These are phyloP conservation scores for Aspergillus bridgeri DNA, from an alignment of 495 filamentous ascomycete genomes.

Conservation along the genomic window DNA sequence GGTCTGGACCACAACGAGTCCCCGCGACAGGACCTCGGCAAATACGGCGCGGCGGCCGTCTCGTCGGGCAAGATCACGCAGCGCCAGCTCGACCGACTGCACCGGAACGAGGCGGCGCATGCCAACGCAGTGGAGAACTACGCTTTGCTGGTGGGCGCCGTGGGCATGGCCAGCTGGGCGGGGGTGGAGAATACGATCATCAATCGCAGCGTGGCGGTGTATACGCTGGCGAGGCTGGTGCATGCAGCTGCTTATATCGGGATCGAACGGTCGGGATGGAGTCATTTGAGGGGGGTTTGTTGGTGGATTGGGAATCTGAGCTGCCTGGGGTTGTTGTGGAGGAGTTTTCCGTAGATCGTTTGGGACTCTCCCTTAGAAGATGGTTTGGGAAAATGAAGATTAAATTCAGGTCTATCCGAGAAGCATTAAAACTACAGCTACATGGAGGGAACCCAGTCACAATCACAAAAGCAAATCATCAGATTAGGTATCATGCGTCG, in stretches of 20 bases:
- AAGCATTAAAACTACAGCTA: background rate
- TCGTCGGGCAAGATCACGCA: slow-evolving; percentile 45
- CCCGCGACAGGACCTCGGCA: slow-evolving; percentile 43
- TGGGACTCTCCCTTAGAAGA: too few species aligned
- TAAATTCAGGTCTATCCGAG: background rate
- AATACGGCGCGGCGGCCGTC: slow-evolving; percentile 45
- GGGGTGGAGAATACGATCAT: slow-evolving; percentile 19
- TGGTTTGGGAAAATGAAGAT: background rate
- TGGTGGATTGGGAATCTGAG: slow-evolving; percentile 33
- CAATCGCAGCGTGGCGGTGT: slow-evolving; percentile 25
- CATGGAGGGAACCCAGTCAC: background rate
- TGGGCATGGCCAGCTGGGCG: slow-evolving; percentile 20
- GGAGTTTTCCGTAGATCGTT: background rate
- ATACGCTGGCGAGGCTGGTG: slow-evolving; percentile 21
- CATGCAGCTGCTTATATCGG: slow-evolving; percentile 26
- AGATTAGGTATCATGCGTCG: background rate
- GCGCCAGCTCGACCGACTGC: slow-evolving; percentile 39
- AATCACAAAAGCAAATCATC: background rate
- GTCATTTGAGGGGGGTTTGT: slow-evolving; percentile 15
- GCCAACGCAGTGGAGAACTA: slow-evolving; percentile 48
- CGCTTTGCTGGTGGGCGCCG: slow-evolving; percentile 21
- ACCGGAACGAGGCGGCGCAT: slow-evolving; percentile 45
- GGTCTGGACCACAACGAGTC: slow-evolving; percentile 48
- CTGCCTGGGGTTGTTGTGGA: slow-evolving; percentile 24
- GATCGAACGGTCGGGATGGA: slow-evolving; percentile 17